Percentiles rank a stretch among this genome's conserved stretches.
Conservation (phyloP, 192 early-diverging fungal species). For the Backusella parvicylindrica region DNA sequence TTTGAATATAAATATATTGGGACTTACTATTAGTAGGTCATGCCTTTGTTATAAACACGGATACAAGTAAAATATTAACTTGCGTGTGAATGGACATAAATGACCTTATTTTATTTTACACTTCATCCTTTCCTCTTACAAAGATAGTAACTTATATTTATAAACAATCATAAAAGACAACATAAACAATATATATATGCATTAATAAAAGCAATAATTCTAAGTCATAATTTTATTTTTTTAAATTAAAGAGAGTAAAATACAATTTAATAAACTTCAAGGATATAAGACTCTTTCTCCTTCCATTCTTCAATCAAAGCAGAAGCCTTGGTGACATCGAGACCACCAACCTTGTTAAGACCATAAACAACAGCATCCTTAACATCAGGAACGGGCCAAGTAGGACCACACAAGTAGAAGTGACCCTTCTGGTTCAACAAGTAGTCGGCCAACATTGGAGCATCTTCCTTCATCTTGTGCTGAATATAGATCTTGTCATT, state of each 20-base stretch:
- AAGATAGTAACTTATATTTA: too few species aligned
- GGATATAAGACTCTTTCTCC: constrained; percentile 87
- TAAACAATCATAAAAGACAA: not conserved
- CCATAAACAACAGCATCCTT: constrained; percentile 84
- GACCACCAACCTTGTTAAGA: constrained; percentile 59
- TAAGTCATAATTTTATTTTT: not conserved
- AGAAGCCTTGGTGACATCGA: constrained; percentile 59
- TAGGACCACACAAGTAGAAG: constrained; percentile 98
- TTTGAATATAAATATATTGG: too few species aligned
- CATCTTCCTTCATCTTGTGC: constrained; percentile 90
- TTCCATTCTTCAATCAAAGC: constrained; percentile 86
- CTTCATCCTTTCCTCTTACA: too few species aligned
- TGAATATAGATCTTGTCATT: constrained; percentile 95
- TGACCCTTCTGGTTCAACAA: constrained; percentile 75
- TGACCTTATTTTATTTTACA: too few species aligned
- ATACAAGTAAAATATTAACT: too few species aligned
- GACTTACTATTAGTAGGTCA: too few species aligned
- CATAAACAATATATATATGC: not conserved
- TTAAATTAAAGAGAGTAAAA: not conserved
- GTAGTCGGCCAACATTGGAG: constrained; percentile 65
- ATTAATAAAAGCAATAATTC: not conserved
- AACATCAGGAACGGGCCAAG: constrained; percentile 94
- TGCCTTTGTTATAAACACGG: too few species aligned
- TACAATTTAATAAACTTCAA: constrained; percentile 80
- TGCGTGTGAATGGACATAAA: too few species aligned